Evolutionary conservation across 202 grass and related monocot genomes (phyloP).

Genomic region (Setaria viridis): DNA sequence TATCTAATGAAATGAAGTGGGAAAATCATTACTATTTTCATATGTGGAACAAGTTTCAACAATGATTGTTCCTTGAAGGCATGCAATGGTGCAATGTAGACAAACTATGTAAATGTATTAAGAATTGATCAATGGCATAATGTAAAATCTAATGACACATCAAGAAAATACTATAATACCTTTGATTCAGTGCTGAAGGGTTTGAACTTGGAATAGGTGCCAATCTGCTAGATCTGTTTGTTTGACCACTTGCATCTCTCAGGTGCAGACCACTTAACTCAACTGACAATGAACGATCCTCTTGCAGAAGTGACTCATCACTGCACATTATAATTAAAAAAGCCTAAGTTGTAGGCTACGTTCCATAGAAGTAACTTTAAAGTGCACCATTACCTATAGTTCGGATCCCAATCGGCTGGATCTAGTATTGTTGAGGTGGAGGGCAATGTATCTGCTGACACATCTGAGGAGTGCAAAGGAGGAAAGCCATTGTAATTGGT

Average conservation of each 20-base stretch:
- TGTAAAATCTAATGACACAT: constrained; percentile 9
- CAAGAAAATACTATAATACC: constrained; percentile 47
- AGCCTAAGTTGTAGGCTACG: constrained; percentile 23
- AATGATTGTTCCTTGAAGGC: neutral
- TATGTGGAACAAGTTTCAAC: constrained; percentile 5
- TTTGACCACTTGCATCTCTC: constrained; percentile 51
- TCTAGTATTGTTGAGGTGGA: constrained; percentile 71
- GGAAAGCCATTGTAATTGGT: constrained; percentile 44
- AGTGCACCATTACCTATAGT: constrained; percentile 81
- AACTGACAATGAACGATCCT: constrained; percentile 65
- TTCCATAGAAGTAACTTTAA: constrained; percentile 39
- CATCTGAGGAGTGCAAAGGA: constrained; percentile 46
- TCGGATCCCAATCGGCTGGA: constrained; percentile 94
- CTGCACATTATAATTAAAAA: constrained; percentile 56
- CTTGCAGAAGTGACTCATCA: constrained; percentile 95
- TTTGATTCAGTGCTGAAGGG: constrained; percentile 66
- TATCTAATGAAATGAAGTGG: neutral
- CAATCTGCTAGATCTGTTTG: constrained; percentile 59
- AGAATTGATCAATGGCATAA: neutral
- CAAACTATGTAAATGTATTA: constrained; percentile 7
- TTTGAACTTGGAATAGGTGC: constrained; percentile 55
- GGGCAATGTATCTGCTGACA: constrained; percentile 57
- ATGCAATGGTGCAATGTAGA: neutral
- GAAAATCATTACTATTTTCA: constrained; percentile 17
- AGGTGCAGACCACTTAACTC: constrained; percentile 64